These are phyloP conservation scores for Cucurbitaria berberidis DNA, from an alignment of 2,329 filamentous ascomycete genomes.

Conservation along the genomic window DNA sequence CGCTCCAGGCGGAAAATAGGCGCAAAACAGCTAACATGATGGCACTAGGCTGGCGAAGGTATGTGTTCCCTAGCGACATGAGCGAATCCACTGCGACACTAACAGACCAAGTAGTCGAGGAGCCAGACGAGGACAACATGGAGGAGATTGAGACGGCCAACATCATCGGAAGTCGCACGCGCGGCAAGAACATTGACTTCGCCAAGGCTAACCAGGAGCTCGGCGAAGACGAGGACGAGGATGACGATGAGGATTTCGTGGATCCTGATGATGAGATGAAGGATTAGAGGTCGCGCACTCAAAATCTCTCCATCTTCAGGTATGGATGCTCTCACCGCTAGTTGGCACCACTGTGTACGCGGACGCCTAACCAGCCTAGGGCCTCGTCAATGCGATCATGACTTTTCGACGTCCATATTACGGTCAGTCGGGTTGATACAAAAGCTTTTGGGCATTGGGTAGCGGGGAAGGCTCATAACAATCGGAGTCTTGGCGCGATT, in stretches of 20 bases:
- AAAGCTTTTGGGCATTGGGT: conserved; percentile 33
- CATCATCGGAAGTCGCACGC: conserved; percentile 85
- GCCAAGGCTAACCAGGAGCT: conserved; percentile 85
- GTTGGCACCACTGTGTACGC: neutral
- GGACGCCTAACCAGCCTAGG: conserved; percentile 1
- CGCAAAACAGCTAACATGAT: conserved; percentile 37
- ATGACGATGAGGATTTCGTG: conserved; percentile 74
- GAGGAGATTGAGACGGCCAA: conserved; percentile 91
- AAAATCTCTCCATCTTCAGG: conserved; percentile 21
- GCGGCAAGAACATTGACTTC: conserved; percentile 91
- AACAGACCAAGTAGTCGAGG: conserved; percentile 57
- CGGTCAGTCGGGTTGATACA: conserved; percentile 21
- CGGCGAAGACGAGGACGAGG: conserved; percentile 75
- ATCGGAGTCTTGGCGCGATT: conserved; percentile 38
- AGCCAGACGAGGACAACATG: conserved; percentile 77
- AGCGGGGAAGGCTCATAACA: conserved; percentile 28
- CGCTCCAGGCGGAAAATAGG: neutral
- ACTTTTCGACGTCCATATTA: conserved; percentile 23
- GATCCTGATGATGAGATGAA: conserved; percentile 74
- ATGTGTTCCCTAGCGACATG: conserved; percentile 24
- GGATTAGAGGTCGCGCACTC: conserved; percentile 50
- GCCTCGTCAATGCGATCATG: conserved; percentile 27
- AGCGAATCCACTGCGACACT: conserved; percentile 19
- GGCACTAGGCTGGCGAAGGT: conserved; percentile 43
- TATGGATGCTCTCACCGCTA: conserved; percentile 20